Percentiles rank a stretch among this genome's conserved stretches.
These are phyloP conservation scores for Ceriops zippeliana DNA, from an alignment of 345 rosid genomes.

Conservation along the genomic window DNA sequence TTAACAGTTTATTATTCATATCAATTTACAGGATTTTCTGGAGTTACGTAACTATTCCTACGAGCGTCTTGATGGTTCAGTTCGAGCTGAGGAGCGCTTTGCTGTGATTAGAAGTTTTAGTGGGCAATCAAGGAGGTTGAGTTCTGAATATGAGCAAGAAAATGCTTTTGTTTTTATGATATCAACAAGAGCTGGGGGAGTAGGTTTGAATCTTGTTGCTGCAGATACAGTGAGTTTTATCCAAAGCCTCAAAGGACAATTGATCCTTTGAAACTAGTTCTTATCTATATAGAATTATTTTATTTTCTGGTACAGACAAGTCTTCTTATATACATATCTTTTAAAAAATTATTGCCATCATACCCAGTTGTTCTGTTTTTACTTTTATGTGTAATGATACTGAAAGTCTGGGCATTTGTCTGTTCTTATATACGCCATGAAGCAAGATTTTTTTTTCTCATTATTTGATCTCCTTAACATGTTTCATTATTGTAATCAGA, in stretches of 20 bases:
- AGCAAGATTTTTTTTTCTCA: too few relatives aligned
- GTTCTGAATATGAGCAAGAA: slow-evolving; percentile 38
- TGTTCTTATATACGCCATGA: too few relatives aligned
- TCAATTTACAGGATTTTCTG: slow-evolving; percentile 57
- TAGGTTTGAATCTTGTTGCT: slow-evolving; percentile 89
- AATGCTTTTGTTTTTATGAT: slow-evolving; percentile 78
- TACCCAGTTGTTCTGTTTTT: too few relatives aligned
- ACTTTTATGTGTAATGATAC: too few relatives aligned
- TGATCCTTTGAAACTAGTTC: too few relatives aligned
- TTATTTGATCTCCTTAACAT: too few relatives aligned
- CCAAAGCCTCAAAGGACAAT: neutral
- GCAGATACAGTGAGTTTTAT: slow-evolving; percentile 73
- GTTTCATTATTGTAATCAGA: too few relatives aligned
- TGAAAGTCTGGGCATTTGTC: too few relatives aligned
- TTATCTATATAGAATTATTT: too few relatives aligned
- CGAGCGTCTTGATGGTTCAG: slow-evolving; percentile 95
- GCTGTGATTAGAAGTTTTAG: slow-evolving; percentile 86
- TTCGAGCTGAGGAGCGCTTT: slow-evolving; percentile 92
- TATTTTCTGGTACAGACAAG: too few relatives aligned
- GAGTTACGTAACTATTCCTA: slow-evolving; percentile 78
- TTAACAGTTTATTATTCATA: neutral
- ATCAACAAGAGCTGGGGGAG: slow-evolving; percentile 96
- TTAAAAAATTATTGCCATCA: too few relatives aligned
- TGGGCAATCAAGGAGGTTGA: slow-evolving; percentile 25
- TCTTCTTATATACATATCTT: too few relatives aligned